Percentiles rank a stretch among this genome's conserved stretches.
Conservation (phyloP, 1,284 basidiomycete species). For the Sphagnurus paluster region DNA sequence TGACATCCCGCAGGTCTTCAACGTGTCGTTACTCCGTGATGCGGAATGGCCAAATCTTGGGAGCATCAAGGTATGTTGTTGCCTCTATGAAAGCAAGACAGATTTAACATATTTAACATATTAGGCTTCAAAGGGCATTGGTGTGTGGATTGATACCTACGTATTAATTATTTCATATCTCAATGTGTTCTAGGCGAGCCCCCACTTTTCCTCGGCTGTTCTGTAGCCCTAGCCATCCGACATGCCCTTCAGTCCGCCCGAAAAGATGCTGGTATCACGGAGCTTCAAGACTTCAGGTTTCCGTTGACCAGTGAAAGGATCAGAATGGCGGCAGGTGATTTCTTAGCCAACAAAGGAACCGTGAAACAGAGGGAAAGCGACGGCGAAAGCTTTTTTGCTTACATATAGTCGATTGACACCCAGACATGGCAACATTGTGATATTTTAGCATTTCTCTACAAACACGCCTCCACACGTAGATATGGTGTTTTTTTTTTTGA, state of each 20-base stretch:
- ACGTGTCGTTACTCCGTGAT: slow-evolving; percentile 17
- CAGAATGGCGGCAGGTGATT: slow-evolving; percentile 17
- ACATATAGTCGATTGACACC: slow-evolving; percentile 5
- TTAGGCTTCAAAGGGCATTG: slow-evolving; percentile 16
- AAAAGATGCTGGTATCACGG: slow-evolving; percentile 16
- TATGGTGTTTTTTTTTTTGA: too few relatives aligned
- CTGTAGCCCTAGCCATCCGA: slow-evolving; percentile 17
- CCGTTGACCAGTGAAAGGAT: slow-evolving; percentile 17
- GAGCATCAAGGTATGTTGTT: slow-evolving; percentile 13
- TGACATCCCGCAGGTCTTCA: slow-evolving; percentile 18
- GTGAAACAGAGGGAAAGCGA: slow-evolving; percentile 12
- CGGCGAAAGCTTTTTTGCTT: slow-evolving; percentile 12
- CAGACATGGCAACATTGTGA: too few relatives aligned
- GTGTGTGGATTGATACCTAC: not conserved
- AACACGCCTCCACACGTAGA: too few relatives aligned
- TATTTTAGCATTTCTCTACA: too few relatives aligned
- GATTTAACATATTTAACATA: not conserved
- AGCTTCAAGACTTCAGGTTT: slow-evolving; percentile 14
- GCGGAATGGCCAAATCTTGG: slow-evolving; percentile 17
- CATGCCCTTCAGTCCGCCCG: slow-evolving; percentile 16
- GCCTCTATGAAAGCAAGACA: not conserved
- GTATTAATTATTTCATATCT: not conserved
- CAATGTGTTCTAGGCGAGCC: slow-evolving; percentile 10
- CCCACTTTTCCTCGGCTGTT: slow-evolving; percentile 15
- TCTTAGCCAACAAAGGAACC: slow-evolving; percentile 13